Evolutionary conservation across 352 stramenopile species (phyloP).

Genomic region (Phytophthora kernoviae): DNA sequence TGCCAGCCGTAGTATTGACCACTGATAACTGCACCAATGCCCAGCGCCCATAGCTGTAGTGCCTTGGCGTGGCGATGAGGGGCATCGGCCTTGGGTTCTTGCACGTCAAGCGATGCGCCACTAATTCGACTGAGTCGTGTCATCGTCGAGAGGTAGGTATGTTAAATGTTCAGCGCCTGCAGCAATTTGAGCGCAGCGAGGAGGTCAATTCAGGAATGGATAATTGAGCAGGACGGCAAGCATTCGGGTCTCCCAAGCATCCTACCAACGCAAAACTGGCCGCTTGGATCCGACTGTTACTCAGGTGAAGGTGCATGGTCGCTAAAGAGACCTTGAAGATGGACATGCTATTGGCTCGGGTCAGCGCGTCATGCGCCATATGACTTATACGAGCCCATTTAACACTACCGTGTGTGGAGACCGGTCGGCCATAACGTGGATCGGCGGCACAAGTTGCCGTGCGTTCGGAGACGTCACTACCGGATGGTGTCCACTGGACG

Average conservation of each 20-base stretch:
- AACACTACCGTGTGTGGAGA: not conserved
- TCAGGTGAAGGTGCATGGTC: not conserved
- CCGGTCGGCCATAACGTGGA: not conserved
- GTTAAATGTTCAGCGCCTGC: not conserved
- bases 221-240: not conserved
- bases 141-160: constrained; percentile 13
- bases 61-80: constrained; percentile 50
- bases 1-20: constrained; percentile 72
- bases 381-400: not conserved
- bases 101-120: constrained; percentile 24
- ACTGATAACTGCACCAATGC: constrained; percentile 41
- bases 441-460: constrained; percentile 1
- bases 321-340: not conserved
- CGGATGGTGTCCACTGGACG: not conserved
- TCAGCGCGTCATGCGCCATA: not conserved
- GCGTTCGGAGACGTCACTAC: not conserved
- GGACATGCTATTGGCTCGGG: not conserved
- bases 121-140: constrained; percentile 27
- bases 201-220: constrained; percentile 25
- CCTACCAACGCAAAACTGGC: not conserved
- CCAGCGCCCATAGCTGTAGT: constrained; percentile 63
- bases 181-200: not conserved
- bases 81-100: constrained; percentile 21
- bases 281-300: not conserved
- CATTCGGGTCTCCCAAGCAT: too few relatives aligned